Evolutionary conservation across 768 basidiomycete genomes (phyloP).

Genomic region (Collybiopsis luxurians): DNA sequence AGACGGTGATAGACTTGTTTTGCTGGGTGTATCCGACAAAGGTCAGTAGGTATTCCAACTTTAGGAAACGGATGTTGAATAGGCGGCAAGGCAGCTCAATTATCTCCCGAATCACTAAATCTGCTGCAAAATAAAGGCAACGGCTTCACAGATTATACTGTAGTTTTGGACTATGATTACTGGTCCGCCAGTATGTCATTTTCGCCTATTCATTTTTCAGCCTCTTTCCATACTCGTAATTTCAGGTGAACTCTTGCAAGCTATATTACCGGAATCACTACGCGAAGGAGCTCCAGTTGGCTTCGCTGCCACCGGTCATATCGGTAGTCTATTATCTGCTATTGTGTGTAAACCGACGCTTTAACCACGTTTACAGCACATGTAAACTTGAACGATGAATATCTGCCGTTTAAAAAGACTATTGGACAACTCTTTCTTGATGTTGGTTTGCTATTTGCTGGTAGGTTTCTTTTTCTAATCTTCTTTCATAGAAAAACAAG

Average conservation of each 20-base stretch:
- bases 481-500: constrained; percentile 73
- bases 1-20: constrained; percentile 54
- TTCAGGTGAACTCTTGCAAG: constrained; percentile 79
- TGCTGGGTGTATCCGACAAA: constrained; percentile 61
- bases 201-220: no score
- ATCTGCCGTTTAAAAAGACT: constrained; percentile 84
- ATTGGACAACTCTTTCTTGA: constrained; percentile 94
- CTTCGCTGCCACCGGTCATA: constrained; percentile 87
- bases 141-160: constrained; percentile 52
- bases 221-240: no score
- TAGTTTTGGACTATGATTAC: constrained; percentile 79
- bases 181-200: constrained; percentile 86
- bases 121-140: constrained; percentile 56
- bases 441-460: constrained; percentile 42
- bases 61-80: constrained; percentile 10
- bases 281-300: constrained; percentile 79
- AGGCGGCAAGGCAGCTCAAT: constrained; percentile 60
- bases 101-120: constrained; percentile 51
- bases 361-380: constrained; percentile 56
- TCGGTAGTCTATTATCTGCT: constrained; percentile 49
- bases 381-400: constrained; percentile 86
- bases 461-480: constrained; percentile 5
- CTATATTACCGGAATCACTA: constrained; percentile 77
- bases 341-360: background rate
- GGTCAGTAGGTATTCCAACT: constrained; percentile 33